Base-by-base conservation (phyloP, 1,139 yeast genomes). In the Sugiyamaella paludigena region DNA sequence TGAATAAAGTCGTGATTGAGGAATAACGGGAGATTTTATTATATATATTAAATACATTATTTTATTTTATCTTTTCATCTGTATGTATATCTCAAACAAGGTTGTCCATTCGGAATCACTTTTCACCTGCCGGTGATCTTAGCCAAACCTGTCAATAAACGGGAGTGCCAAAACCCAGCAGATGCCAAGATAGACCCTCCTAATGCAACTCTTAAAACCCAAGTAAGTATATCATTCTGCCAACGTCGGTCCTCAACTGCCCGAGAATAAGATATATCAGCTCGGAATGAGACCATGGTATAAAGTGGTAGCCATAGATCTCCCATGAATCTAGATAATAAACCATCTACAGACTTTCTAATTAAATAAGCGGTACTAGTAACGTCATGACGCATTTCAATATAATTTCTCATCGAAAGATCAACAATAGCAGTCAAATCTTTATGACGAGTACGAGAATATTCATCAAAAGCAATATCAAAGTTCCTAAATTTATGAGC, bases 241-340 rank as follows among this genome's bases (percentile, higher is more conserved):
- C 75, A 62, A 79, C 88, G 51, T 74, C 74, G 55, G 65, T 67
- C 75, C n/a, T 66, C 68, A 19, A 87, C 75, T 0, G 96, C 96
- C 48, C 74, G 73, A 1, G 89, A 77, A 63, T 91, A 91, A 3
- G 84, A 72, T 33, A 89, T 84, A 61, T 89, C 96, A 10, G 84
- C 82, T 55, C 96, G 74, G 69, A 91, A 91, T 0, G 95, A 84
- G 2, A 91, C 86, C 97, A 91, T 89, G 8, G 96, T 83, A 66
- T 91, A 91, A 61, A 91, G 70, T 1, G 97, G 96, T 36, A 87
- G 71, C 96, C 96, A 88, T 37, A 67, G 69, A 53, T 82, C 80
- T 35, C 77, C 78, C 13, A 81, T 64, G 12, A 74, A 58, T 46
- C 74, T 76, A 4, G 89, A 85, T 45, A 91, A 70, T 4, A 79